phyloP scores from a whole-genome alignment of 2,329 filamentous ascomycete species.

The Pyrenophora graminea region DNA sequence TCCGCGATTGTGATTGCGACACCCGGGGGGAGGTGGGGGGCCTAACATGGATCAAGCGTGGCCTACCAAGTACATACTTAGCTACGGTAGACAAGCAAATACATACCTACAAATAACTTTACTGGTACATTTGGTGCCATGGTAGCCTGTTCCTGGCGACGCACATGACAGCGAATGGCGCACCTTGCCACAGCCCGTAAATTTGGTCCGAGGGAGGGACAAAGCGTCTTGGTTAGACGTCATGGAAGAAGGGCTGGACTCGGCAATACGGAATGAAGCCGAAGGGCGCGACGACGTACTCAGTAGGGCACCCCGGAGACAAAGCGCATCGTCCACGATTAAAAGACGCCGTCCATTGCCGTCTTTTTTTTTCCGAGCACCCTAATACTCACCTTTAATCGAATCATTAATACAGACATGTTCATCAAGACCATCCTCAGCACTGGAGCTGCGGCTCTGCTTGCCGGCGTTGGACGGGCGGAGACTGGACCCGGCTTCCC shows the following conservation, averaged over 20 bases:
- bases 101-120: neutral
- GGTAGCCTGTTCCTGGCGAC: neutral
- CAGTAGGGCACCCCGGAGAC: neutral
- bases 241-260: neutral
- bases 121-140: neutral
- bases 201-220: neutral
- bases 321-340: neutral
- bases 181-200: too few relatives aligned
- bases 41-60: neutral
- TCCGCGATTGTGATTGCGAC: neutral
- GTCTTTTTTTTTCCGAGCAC: too few relatives aligned
- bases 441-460: slow-evolving; percentile 16
- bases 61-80: neutral
- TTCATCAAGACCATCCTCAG: slow-evolving; percentile 18
- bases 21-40: too few relatives aligned
- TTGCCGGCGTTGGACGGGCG: slow-evolving; percentile 22
- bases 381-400: too few relatives aligned
- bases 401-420: slow-evolving; percentile 11
- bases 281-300: neutral
- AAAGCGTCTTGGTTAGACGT: neutral
- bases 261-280: neutral
- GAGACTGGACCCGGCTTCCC: slow-evolving; percentile 40
- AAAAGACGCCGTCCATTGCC: neutral
- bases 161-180: neutral
- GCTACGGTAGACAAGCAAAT: neutral